These are phyloP conservation scores for Candida awuae DNA, from an alignment of 805 yeast species.

Conservation along the genomic window DNA sequence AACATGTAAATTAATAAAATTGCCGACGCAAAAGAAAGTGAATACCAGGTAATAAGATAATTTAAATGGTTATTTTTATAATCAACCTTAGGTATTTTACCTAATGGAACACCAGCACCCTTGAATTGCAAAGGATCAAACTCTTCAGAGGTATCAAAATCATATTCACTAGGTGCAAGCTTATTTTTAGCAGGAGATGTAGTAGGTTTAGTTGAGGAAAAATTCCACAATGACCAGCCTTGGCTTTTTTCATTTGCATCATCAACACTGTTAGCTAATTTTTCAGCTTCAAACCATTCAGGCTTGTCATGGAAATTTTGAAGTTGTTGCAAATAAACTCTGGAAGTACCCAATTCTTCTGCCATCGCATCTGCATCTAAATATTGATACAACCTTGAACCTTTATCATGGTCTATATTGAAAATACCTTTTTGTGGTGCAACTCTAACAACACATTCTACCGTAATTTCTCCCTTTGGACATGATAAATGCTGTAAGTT, in stretches of 20 bases:
- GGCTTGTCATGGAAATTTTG: slow-evolving; percentile 60
- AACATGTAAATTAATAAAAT: slow-evolving; percentile 52
- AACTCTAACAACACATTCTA: slow-evolving; percentile 66
- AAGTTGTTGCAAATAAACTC: slow-evolving; percentile 70
- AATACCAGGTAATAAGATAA: slow-evolving; percentile 93
- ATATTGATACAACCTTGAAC: slow-evolving; percentile 64
- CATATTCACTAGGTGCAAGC: slow-evolving; percentile 4
- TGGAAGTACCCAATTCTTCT: slow-evolving; percentile 52
- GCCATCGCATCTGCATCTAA: slow-evolving; percentile 83
- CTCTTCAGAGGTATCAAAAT: slow-evolving; percentile 29
- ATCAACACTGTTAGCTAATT: background rate
- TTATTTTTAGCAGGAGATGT: slow-evolving; percentile 6
- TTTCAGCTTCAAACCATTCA: slow-evolving; percentile 29
- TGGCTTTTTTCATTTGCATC: slow-evolving; percentile 3
- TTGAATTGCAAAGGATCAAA: slow-evolving; percentile 52
- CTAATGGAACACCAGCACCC: slow-evolving; percentile 85
- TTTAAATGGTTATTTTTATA: slow-evolving; percentile 86
- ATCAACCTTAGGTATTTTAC: slow-evolving; percentile 71
- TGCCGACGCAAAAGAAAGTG: slow-evolving; percentile 66
- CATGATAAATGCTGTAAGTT: slow-evolving; percentile 58
- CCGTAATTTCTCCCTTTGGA: slow-evolving; percentile 63
- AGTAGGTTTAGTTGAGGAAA: background rate
- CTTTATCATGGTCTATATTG: slow-evolving; percentile 63
- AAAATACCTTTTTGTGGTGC: slow-evolving; percentile 55
- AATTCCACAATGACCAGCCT: slow-evolving; percentile 13